These are phyloP conservation scores for Pythium dissotocum DNA, from an alignment of 352 stramenopile genomes.

Conservation along the genomic window DNA sequence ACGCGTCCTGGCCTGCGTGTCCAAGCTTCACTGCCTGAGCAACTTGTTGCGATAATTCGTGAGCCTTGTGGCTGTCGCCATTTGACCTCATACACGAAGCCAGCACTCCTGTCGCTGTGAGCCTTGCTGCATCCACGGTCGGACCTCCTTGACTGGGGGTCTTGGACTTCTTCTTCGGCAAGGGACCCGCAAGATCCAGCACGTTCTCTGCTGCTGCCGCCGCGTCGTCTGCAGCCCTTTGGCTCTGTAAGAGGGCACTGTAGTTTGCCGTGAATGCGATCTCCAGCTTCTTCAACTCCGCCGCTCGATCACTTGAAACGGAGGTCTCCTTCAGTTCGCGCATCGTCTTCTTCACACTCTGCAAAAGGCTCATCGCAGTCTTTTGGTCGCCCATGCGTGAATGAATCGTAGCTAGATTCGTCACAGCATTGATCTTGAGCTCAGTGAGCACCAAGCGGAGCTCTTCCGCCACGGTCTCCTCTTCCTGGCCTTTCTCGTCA, in stretches of 20 bases:
- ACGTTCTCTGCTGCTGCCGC: constrained; percentile 33
- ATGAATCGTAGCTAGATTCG: constrained; percentile 38
- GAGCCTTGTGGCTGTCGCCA: not conserved
- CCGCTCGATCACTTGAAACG: not conserved
- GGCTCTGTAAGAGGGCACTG: constrained; percentile 40
- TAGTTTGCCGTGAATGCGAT: constrained; percentile 44
- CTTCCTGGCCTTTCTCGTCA: not conserved
- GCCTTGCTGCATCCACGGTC: not conserved
- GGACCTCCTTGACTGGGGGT: not conserved
- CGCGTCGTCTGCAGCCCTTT: constrained; percentile 37
- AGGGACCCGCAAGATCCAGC: constrained; percentile 20
- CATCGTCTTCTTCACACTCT: constrained; percentile 38
- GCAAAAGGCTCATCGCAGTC: constrained; percentile 40
- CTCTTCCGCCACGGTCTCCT: not conserved
- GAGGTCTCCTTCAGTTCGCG: constrained; percentile 6
- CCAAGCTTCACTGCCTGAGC: not conserved
- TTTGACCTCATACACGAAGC: constrained; percentile 1
- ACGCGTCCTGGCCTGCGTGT: not conserved
- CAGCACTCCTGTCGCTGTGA: constrained; percentile 16
- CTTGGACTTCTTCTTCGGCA: constrained; percentile 10
- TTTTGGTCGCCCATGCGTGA: constrained; percentile 34
- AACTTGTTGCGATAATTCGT: not conserved
- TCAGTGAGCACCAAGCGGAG: constrained; percentile 24
- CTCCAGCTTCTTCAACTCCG: constrained; percentile 21
- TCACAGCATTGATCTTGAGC: constrained; percentile 39